Base-by-base conservation (phyloP, 768 basidiomycete genomes). In the Lactarius hengduanensis region DNA sequence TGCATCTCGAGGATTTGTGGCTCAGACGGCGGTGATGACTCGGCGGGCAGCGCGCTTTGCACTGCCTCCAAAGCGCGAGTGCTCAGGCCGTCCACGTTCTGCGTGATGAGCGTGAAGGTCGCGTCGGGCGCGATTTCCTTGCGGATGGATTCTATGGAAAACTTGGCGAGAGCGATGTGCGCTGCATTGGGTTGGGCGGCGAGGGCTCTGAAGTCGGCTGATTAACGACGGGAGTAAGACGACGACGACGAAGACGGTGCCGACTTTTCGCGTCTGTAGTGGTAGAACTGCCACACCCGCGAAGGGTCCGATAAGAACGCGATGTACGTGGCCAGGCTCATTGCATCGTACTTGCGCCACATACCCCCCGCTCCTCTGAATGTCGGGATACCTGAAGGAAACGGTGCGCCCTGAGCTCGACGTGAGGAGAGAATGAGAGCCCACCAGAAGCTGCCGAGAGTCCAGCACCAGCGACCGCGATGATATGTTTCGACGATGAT, bases 11-110 rank as follows among this genome's bases (percentile, higher is more conserved):
- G 63, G 15, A 72, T 64, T 36, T 69, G 67, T 38, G 53, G 67
- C 30, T 69, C 66, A 41, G 61, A 54, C 28, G 57, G 57, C 7
- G 64, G 58, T 11, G 63, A 60, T 11, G 43, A 9, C 18, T 3
- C 8, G 10, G 63, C 26, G 13, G 32, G 18, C 9, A 57, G 55
- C 30, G 60, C 22, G 54, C 57, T 30, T 41, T 45, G 41, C 57
- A 72, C 59, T 40, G 74, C 68, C 30, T 77, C 71, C 58, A 82
- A 72, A 1, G 84, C 79, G 63, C 76, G 72, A 5, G 72, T 65
- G 66, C 80, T 81, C 26, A 86, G 77, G 3, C 84, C 81, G 68
- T 89, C 86, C n/a, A 86, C 81, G 71, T 87, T 87, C 71, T 87
- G 86, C 16, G 85, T 87, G 53, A 86, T 79, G 32, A 85, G 79